Conservation (phyloP, 768 basidiomycete genomes). For the Lactarius hatsudake region DNA sequence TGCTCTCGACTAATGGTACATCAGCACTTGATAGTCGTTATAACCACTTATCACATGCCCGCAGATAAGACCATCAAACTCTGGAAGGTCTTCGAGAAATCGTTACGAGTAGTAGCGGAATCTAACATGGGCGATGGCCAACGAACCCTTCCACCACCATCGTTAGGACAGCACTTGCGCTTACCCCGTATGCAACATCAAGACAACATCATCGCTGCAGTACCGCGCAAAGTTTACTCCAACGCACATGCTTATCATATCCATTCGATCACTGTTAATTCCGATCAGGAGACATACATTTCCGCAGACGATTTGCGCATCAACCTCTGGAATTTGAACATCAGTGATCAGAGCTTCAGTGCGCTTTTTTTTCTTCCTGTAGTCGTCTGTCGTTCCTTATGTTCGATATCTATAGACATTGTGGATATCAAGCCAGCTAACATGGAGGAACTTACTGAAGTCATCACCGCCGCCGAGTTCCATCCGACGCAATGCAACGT, state of each 20-base stretch:
- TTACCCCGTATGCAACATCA: slow-evolving; percentile 91
- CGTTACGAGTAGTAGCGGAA: slow-evolving; percentile 91
- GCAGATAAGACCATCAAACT: slow-evolving; percentile 99
- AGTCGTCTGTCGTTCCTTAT: not conserved
- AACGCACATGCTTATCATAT: slow-evolving; percentile 99
- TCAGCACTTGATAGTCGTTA: slow-evolving; percentile 15
- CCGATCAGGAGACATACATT: slow-evolving; percentile 98
- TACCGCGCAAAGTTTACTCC: slow-evolving; percentile 97
- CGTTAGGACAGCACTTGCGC: slow-evolving; percentile 57
- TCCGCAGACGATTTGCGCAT: slow-evolving; percentile 97
- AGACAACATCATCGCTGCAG: slow-evolving; percentile 98
- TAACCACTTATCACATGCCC: slow-evolving; percentile 13
- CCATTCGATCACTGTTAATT: slow-evolving; percentile 99
- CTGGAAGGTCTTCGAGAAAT: slow-evolving; percentile 99
- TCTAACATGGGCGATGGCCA: slow-evolving; percentile 89
- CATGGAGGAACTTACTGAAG: slow-evolving; percentile 99
- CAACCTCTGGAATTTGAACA: slow-evolving; percentile 98
- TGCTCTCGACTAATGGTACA: slow-evolving; percentile 94
- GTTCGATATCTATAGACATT: slow-evolving; percentile 63
- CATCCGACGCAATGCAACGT: slow-evolving; percentile 96
- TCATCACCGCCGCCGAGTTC: slow-evolving; percentile 99
- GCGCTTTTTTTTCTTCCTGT: slow-evolving; percentile 40
- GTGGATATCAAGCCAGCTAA: slow-evolving; percentile 99
- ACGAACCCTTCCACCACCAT: slow-evolving; percentile 63
- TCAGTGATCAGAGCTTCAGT: slow-evolving; percentile 99